phyloP scores from a whole-genome alignment of 75 land plant species.

The Pinus taeda region DNA sequence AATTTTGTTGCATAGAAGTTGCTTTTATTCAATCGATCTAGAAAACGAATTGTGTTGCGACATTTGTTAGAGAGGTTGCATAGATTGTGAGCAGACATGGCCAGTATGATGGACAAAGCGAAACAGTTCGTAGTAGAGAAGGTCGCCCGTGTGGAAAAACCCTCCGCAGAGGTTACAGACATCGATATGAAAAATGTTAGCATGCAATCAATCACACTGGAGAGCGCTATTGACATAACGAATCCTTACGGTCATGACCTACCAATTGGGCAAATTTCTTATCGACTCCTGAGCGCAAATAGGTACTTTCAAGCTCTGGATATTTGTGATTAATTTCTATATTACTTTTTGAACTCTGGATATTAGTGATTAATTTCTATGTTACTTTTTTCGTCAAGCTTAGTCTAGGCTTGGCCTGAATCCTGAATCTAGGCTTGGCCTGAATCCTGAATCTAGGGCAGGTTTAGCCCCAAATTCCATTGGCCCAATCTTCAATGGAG shows the following conservation, averaged over 20 bases:
- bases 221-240: constrained; percentile 40
- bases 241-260: constrained; percentile 77
- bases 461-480: not conserved
- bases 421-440: not conserved
- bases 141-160: constrained; percentile 65
- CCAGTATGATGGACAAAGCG: constrained; percentile 65
- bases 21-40: no score
- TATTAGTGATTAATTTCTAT: not conserved
- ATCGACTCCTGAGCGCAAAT: constrained; percentile 54
- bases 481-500: no score
- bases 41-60: no score
- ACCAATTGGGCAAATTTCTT: constrained; percentile 80
- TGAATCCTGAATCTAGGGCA: no score
- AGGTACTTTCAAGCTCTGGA: constrained; percentile 32
- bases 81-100: constrained; percentile 22
- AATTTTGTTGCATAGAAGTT: no score
- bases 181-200: constrained; percentile 53
- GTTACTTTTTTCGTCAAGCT: not conserved
- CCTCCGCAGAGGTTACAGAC: constrained; percentile 56
- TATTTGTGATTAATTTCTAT: not conserved
- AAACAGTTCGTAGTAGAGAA: constrained; percentile 66
- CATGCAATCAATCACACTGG: constrained; percentile 35
- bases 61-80: no score
- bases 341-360: not conserved
- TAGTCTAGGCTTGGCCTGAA: not conserved